Conservation (phyloP, 495 filamentous ascomycete genomes). For the Penicillium flavigenum region DNA sequence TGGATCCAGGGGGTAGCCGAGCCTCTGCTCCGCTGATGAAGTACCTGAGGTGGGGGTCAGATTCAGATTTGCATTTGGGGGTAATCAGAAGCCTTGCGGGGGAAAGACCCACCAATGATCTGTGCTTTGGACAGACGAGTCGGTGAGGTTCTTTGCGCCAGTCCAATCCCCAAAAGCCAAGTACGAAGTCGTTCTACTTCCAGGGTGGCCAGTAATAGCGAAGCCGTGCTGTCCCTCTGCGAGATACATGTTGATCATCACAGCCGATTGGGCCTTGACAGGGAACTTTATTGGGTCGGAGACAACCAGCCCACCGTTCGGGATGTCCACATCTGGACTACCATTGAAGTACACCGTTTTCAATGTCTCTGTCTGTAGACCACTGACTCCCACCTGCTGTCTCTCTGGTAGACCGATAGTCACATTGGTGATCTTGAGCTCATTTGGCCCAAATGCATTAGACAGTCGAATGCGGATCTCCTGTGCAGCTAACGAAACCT, state of each 20-base stretch:
- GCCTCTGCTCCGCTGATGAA: constrained; percentile 63
- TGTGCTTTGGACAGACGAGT: constrained; percentile 22
- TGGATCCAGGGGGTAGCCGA: constrained; percentile 41
- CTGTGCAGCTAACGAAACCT: constrained; percentile 52
- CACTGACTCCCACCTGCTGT: constrained; percentile 50
- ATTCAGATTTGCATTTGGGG: neutral
- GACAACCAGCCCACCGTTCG: constrained; percentile 57
- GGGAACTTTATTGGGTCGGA: constrained; percentile 63
- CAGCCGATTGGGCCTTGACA: constrained; percentile 44
- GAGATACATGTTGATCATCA: constrained; percentile 61
- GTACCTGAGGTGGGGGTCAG: constrained; percentile 41
- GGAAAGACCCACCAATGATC: constrained; percentile 33
- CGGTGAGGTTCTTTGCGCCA: constrained; percentile 44
- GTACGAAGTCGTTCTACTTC: constrained; percentile 64
- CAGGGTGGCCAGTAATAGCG: constrained; percentile 64
- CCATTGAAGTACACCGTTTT: constrained; percentile 50
- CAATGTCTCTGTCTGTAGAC: constrained; percentile 31
- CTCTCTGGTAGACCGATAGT: constrained; percentile 55
- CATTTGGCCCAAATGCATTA: constrained; percentile 64
- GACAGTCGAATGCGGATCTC: constrained; percentile 62
- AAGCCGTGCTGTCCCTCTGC: constrained; percentile 54
- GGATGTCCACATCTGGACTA: constrained; percentile 50
- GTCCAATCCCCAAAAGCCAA: constrained; percentile 56
- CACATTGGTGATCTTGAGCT: constrained; percentile 59
- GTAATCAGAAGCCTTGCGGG: neutral